Conservation (phyloP, 192 early-diverging fungal species). For the Chytriomyces confervae region DNA sequence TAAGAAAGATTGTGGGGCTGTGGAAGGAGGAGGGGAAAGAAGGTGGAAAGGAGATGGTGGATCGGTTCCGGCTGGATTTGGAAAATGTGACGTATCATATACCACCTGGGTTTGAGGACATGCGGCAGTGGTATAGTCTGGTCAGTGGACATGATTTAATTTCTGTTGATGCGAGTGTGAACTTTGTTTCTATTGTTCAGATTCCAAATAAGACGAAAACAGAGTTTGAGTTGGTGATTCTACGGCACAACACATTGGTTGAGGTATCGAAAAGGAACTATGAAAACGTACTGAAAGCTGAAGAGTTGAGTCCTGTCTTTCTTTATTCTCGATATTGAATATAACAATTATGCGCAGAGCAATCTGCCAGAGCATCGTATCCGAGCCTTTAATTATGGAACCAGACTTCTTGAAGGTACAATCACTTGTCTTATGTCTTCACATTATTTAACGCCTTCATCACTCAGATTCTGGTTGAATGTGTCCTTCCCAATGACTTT, state of each 20-base stretch:
- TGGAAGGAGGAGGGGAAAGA: constrained; percentile 34
- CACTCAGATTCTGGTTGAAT: constrained; percentile 47
- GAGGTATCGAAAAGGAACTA: constrained; percentile 46
- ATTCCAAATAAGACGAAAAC: constrained; percentile 32
- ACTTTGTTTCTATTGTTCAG: constrained; percentile 29
- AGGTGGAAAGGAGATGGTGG: constrained; percentile 38
- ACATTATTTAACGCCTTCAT: background rate
- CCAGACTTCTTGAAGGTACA: constrained; percentile 45
- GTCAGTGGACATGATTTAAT: constrained; percentile 27
- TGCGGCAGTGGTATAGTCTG: constrained; percentile 35
- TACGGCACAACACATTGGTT: constrained; percentile 42
- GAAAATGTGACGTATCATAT: constrained; percentile 39
- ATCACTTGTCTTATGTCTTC: constrained; percentile 13
- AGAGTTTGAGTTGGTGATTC: constrained; percentile 49
- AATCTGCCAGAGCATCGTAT: constrained; percentile 52
- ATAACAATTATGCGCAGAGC: constrained; percentile 9
- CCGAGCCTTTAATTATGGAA: constrained; percentile 50
- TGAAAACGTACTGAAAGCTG: constrained; percentile 46
- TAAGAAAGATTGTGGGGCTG: constrained; percentile 1
- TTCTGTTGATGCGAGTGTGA: background rate
- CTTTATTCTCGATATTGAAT: background rate
- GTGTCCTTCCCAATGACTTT: constrained; percentile 49
- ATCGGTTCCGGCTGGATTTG: constrained; percentile 48
- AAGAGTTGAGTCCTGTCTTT: constrained; percentile 38
- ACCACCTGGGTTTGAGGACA: constrained; percentile 53